Base-by-base conservation (phyloP, 331 rosid species). In the Acacia pycnantha region DNA sequence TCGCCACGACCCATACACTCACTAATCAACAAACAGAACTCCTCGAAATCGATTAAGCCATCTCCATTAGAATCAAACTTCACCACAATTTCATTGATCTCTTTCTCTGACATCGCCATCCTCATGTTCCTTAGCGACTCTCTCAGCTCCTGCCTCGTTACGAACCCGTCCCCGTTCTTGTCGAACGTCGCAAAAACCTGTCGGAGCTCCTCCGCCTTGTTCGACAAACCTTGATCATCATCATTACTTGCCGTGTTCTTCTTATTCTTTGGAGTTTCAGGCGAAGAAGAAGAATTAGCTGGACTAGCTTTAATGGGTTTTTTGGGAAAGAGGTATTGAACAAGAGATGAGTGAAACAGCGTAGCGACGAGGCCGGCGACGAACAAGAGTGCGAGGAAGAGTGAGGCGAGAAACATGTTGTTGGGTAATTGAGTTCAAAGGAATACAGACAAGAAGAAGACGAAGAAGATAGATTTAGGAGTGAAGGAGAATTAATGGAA, bases 41-140 rank as follows among this genome's bases (percentile, higher is more conserved):
- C 98, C 1, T 87, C 88, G 70, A 94, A 94, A 51, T 94, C 98
- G 21, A 94, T 82, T 85, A 94, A 70, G 21, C 94, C 98, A 62
- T 94, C 97, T 15, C 94, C 94, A 26, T 94, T 92, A 5, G 91
- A 87, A 74, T 94, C 98, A 65, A 88, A 88, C 77, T 85, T 90
- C 46, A 19, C 68, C 47, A 94, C 77, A 70, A 90, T 84, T n/a
- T 92, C 97, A n/a, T 91, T 94, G 0, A 86, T 87, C 77, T 90
- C 98, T 8, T n/a, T 33, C 4, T 92, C 94, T 1, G 90, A 77
- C 88, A 92, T 81, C 56, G 80, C 81, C 35, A 93, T 87, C 65
- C 88, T 88, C 31, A 93, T 84, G 86, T 91, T 93, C 84, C 69
- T 93, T 37, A 93, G 77, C 5, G 93, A 90, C 56, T 93, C 94